Base-by-base conservation (phyloP, 1,139 yeast species). In the Protomyces lactucae-debilis region DNA sequence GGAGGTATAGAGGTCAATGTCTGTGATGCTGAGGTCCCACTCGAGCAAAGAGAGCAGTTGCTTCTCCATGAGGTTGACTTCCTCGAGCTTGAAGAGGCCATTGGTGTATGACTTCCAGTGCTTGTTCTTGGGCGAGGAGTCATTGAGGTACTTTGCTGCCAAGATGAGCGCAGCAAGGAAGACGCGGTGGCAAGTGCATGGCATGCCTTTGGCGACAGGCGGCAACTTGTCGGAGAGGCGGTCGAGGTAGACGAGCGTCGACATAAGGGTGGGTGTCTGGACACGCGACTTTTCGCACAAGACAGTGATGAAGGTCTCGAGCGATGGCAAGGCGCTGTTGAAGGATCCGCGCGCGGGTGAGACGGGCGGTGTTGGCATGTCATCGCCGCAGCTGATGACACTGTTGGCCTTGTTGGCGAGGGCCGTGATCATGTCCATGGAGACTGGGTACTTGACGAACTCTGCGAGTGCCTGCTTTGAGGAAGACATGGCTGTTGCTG, bases 51-150 rank as follows among this genome's bases (percentile, higher is more conserved):
- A 83, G 64, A 92, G 83, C 70, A 93, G 79, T 76, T 93, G 98
- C 70, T 91, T 81, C 77, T 93, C 99, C 72, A 95, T 89, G 73
- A 91, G 84, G 76, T 93, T 93, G 66, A 93, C 92, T 73, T 93
- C 98, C 36, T 81, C 81, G 59, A 88, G 78, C 32, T 85, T 75
- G 69, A 93, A 82, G 65, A 93, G 79, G 0, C 97, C 97, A 74
- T 86, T 85, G 14, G 98, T 90, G 78, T 91, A 92, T 67, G 83
- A 82, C 16, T 96, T 87, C 99, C 99, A 93, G 78, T 92, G 97
- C 77, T 87, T 91, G 77, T 93, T 93, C 75, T 92, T 82, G 60
- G 98, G 99, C 18, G 95, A 86, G 2, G 96, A 86, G 77, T 93
- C 99, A 76, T 93, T 93, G 69, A 92, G 82, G 69, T 86, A 86